phyloP scores from a whole-genome alignment of 192 early-diverging fungal genomes.

The Coemansia sp. region DNA sequence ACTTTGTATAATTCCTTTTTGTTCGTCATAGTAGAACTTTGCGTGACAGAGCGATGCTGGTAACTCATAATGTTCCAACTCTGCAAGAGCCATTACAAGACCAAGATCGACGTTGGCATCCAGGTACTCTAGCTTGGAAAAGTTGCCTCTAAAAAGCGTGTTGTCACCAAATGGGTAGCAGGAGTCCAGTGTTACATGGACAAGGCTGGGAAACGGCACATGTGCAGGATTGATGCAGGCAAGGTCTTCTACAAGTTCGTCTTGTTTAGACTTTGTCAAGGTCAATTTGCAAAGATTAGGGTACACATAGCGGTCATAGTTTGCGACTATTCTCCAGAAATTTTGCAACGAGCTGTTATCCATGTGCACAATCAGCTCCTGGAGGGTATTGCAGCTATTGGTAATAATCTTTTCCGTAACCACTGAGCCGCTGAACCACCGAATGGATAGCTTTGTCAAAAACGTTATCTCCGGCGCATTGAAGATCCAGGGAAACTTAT shows the following conservation, averaged over 20 bases:
- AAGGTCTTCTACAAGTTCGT: not conserved
- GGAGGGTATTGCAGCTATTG: not conserved
- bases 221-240: not conserved
- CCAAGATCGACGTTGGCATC: not conserved
- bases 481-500: not conserved
- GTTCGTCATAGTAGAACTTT: not conserved
- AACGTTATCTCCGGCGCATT: not conserved
- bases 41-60: not conserved
- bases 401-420: not conserved
- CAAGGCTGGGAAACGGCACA: not conserved
- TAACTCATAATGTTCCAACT: not conserved
- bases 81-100: not conserved
- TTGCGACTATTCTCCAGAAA: not conserved
- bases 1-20: not conserved
- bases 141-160: not conserved
- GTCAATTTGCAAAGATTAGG: not conserved
- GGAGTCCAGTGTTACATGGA: not conserved
- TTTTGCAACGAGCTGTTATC: not conserved
- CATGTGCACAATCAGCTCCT: not conserved
- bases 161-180: not conserved
- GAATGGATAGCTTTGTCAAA: not conserved
- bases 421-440: not conserved
- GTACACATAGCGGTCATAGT: not conserved
- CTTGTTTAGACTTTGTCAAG: not conserved
- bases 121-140: not conserved